Base-by-base conservation (phyloP, 73 alveolate genomes). In the Paramecium tetraurelia region DNA sequence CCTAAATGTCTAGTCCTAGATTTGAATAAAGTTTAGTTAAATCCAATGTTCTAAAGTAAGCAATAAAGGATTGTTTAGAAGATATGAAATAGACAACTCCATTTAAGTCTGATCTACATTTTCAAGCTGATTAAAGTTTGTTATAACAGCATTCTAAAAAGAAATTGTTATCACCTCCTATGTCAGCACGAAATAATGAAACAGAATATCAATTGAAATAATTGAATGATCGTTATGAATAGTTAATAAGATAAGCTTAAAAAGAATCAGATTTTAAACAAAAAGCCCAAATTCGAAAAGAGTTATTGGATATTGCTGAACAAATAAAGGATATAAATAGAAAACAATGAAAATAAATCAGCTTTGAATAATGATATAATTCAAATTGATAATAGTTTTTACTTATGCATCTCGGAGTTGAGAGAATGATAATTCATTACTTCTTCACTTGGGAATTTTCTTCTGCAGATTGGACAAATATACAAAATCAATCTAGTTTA, bases 401-500 rank as follows among this genome's bases (percentile, higher is more conserved):
- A 63, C 84, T 24, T 80, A 46, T 80, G 90, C 90, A 80, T 80
- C 33, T 46, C 90, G 1, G 90, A 80, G 38, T 80, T 44, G 7
- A 80, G 41, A 35, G 72, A 22, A 24, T 80, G 90, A 46, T 80
- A 80, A 24, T 24, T 44, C 57, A 80, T 22, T 20, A 80, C 90
- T 20, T 80, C 90, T 48, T 80, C 90, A 24, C 12, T 80, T 3
- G 35, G 72, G 24, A 80, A 80, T 36, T 80, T 80, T 80, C 50
- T 80, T 46, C 72, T 80, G 31, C 90, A 80, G 7, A 80, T 48
- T 12, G 90, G 90, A 36, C 90, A 80, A 43, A 80, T 41, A 24
- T 80, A 80, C 21, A 80, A 80, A 20, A 40, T 80, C 31, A 80
- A 44, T 43, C 75, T 46, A 12, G 59, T 43, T n/a, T 72, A 33